Base-by-base conservation (phyloP, 2,329 filamentous ascomycete species). In the Penicillium corylophilum region DNA sequence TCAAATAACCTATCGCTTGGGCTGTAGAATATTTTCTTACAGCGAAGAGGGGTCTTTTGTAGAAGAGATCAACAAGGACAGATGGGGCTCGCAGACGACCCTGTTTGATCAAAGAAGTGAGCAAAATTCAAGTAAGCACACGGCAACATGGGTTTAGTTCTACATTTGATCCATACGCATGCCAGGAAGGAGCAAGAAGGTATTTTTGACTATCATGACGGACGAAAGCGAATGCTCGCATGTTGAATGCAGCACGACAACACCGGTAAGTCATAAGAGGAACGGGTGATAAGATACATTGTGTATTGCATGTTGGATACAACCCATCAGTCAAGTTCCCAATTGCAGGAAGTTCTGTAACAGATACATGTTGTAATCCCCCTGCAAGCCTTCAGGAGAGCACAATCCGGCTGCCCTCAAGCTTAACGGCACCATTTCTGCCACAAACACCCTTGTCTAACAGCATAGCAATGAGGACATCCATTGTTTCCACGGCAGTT, bases 341-440 rank as follows among this genome's bases (percentile, higher is more conserved):
- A 33, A 15, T 13, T 7, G 29, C 12, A n/a, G 13, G 13, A 13
- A 33, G 13, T 33, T 6, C 3, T 33, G 29, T 33, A 33, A 33
- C 29, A n/a, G n/a, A n/a, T n/a, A 33, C 29, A n/a, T 1, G 3
- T 28, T 10, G 12, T 33, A 13, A 13, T 33, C 29, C 29, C 29
- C 29, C 29, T n/a, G 5, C 15, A 33, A 13, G 12, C 29, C 29
- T 33, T 33, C 15, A 33, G n/a, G 29, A 15, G n/a, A 33, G 15
- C 29, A 33, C 29, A 2, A n/a, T n/a, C n/a, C n/a, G n/a, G 15
- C 29, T n/a, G 29, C 12, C 29, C 29, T n/a, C n/a, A 15, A 33
- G 7, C 29, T 15, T 46, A 51, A 24, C 48, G 43, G 20, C 43
- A 51, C 48, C 43, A 46, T 42, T 51, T 51, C 43, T 51, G 48